phyloP scores from a whole-genome alignment of 176 grass and related monocot species.

The Eleusine coracana region DNA sequence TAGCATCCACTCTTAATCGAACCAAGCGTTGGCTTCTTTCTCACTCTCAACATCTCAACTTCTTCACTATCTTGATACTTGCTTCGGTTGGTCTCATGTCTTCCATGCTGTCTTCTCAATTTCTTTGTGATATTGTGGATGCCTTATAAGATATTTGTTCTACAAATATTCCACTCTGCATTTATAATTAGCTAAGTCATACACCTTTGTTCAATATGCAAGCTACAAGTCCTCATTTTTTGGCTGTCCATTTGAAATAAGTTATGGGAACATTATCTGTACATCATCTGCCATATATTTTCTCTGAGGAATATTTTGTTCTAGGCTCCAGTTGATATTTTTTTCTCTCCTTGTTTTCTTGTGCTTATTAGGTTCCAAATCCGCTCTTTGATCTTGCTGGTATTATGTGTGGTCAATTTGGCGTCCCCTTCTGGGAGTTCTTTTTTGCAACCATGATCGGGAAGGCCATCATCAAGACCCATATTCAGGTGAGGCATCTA shows the following conservation, averaged over 20 bases:
- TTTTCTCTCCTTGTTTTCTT: constrained; percentile 14
- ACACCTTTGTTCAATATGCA: background rate
- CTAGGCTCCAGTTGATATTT: background rate
- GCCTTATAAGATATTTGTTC: constrained; percentile 23
- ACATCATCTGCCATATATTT: background rate
- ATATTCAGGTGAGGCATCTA: constrained; percentile 81
- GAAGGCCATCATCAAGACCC: constrained; percentile 95
- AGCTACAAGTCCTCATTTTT: background rate
- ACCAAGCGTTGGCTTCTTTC: constrained; percentile 86
- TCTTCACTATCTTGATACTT: constrained; percentile 89
- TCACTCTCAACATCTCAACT: constrained; percentile 88
- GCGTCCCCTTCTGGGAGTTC: constrained; percentile 94
- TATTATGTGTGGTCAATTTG: constrained; percentile 99
- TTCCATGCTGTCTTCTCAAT: background rate
- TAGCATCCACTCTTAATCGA: constrained; percentile 63
- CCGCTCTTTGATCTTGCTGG: constrained; percentile 96
- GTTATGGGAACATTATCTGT: background rate
- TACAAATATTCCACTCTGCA: background rate
- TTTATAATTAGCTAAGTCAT: constrained; percentile 4
- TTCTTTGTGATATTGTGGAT: background rate
- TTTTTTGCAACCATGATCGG: constrained; percentile 89
- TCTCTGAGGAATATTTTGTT: background rate
- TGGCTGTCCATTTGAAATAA: constrained; percentile 26
- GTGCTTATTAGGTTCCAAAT: constrained; percentile 71
- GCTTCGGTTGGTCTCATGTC: constrained; percentile 71